phyloP scores from a whole-genome alignment of 2,329 filamentous ascomycete genomes.

The Blumeriella jaapii region DNA sequence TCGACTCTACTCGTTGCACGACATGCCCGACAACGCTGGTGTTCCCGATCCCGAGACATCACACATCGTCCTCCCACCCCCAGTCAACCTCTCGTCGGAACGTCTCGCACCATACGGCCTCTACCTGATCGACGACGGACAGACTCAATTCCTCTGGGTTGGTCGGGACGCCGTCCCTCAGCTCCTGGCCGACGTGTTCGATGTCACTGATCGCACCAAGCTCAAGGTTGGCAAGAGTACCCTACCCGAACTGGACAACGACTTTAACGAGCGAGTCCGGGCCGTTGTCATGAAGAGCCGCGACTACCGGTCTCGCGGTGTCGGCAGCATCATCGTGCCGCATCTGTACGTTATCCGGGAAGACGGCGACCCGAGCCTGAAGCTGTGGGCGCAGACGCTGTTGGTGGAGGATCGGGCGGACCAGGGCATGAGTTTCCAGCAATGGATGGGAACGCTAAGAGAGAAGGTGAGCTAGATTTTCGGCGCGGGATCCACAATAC shows the following conservation, averaged over 20 bases:
- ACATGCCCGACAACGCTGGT: conserved; percentile 92
- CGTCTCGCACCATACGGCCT: conserved; percentile 80
- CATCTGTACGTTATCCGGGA: conserved; percentile 90
- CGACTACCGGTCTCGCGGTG: conserved; percentile 75
- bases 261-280: conserved; percentile 91
- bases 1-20: conserved; percentile 74
- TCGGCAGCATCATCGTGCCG: conserved; percentile 85
- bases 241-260: conserved; percentile 79
- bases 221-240: conserved; percentile 85
- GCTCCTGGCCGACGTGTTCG: conserved; percentile 82
- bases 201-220: conserved; percentile 68
- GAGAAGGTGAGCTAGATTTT: conserved; percentile 68
- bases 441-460: conserved; percentile 84
- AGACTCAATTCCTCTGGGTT: conserved; percentile 96
- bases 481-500: too few species aligned
- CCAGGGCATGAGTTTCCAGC: conserved; percentile 81
- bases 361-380: conserved; percentile 88
- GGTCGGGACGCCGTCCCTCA: conserved; percentile 88
- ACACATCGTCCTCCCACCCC: conserved; percentile 77
- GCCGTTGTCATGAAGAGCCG: conserved; percentile 86
- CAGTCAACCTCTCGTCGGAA: conserved; percentile 79
- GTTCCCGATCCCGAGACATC: conserved; percentile 75
- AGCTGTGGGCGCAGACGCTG: conserved; percentile 93
- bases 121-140: conserved; percentile 93
- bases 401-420: conserved; percentile 92